phyloP scores from a whole-genome alignment of 306 rosid genomes.

The Rosa rugosa region DNA sequence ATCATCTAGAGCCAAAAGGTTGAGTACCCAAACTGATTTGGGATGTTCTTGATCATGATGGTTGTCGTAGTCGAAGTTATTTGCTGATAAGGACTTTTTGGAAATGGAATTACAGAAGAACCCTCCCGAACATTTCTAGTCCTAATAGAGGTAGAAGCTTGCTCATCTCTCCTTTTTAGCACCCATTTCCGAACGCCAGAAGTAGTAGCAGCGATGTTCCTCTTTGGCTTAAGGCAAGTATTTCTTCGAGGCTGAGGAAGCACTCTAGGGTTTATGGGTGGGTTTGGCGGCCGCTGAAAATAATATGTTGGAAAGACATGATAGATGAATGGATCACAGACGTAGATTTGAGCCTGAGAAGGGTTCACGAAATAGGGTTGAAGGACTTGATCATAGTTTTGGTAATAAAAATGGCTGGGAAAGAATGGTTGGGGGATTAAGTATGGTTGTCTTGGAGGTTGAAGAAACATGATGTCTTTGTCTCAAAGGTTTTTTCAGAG shows the following conservation, averaged over 20 bases:
- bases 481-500: neutral
- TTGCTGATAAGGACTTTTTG: neutral
- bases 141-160: neutral
- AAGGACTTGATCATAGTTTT: neutral
- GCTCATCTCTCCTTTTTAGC: neutral
- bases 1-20: neutral
- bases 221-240: neutral
- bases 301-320: neutral
- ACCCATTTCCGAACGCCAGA: neutral
- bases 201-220: neutral
- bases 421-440: neutral
- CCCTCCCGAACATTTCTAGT: neutral
- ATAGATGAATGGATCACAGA: neutral
- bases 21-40: conserved; percentile 8
- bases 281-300: neutral
- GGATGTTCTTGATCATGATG: neutral
- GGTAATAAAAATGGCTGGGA: neutral
- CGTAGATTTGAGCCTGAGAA: neutral
- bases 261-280: neutral
- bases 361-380: neutral
- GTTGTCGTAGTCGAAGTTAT: neutral
- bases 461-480: neutral
- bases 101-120: neutral
- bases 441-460: neutral
- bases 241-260: neutral